Evolutionary conservation across 2,329 filamentous ascomycete species (phyloP), one percentile per base, ranked within the genome.

Genomic region (Talaromyces islandicus): DNA sequence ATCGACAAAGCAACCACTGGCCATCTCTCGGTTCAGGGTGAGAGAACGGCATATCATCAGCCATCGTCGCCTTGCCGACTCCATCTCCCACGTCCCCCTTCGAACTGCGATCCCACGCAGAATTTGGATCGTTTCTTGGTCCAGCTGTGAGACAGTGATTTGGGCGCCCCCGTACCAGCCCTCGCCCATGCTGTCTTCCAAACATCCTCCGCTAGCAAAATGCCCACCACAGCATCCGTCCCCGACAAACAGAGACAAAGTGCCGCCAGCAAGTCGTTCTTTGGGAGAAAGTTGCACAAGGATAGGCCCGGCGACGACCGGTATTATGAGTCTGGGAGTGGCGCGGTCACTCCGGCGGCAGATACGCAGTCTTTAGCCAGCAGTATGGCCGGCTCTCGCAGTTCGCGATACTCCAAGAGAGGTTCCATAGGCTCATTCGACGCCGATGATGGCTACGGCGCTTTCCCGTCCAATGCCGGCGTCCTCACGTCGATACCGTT

Each of bases 401-500:
- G 84, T 61, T 92, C 90, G 65, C 84, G 90, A 72, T 88, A 94
- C 76, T 82, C 81, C 51, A 86, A 87, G 68, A 84, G 88, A 72
- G 88, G 88, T 6, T 92, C 89, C 41, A 78, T 85, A 65, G 81
- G 88, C 65, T 93, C 89, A 14, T 75, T 91, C 68, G 90, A 93
- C 69, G 80, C 85, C 62, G 84, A 86, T 35, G 60, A 62, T 54
- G 78, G 81, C 67, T 88, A 88, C 59, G 68, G 77, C n/a, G 83
- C 86, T 67, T 77, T 92, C 63, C 88, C 89, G 70, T 87, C 87
- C 78, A 88, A 86, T 71, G 88, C 91, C 35, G 92, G 91, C 61
- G 85, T 93, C 61, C 91, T 96, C 70, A 91, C 91, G 35, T 88
- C 90, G 29, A 92, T 97, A 65, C 91, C 92, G 32, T 96, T 95